Evolutionary conservation across 2,329 filamentous ascomycete genomes (phyloP).

Genomic region (Fragosphaeria purpurea): DNA sequence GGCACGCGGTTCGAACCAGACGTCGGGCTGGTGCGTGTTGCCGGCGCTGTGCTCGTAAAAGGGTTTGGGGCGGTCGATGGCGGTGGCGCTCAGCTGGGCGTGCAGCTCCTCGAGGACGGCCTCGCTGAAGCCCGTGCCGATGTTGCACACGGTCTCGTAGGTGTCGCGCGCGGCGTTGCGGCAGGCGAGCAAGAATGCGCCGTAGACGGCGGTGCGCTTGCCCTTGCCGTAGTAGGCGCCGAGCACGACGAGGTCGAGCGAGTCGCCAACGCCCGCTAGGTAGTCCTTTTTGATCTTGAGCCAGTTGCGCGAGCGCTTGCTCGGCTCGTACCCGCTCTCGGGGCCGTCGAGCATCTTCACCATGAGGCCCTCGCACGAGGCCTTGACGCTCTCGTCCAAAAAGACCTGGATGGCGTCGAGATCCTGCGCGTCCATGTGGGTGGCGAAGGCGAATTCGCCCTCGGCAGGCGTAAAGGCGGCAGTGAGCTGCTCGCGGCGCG

Average conservation of each 20-base stretch:
- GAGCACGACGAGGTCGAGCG: conserved; percentile 88
- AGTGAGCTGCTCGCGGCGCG: conserved; percentile 67
- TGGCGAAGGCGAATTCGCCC: conserved; percentile 86
- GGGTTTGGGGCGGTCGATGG: conserved; percentile 85
- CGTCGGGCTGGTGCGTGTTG: conserved; percentile 88
- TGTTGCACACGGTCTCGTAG: conserved; percentile 97
- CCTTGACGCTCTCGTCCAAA: conserved; percentile 89
- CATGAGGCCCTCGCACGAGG: conserved; percentile 95
- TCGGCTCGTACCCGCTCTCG: conserved; percentile 92
- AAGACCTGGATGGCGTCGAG: conserved; percentile 89
- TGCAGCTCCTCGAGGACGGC: conserved; percentile 85
- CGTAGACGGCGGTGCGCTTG: conserved; percentile 92
- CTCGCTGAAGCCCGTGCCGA: conserved; percentile 94
- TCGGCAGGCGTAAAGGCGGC: conserved; percentile 66
- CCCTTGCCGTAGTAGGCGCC: conserved; percentile 91
- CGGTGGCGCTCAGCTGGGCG: conserved; percentile 59
- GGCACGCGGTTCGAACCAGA: conserved; percentile 91
- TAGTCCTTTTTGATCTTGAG: conserved; percentile 99
- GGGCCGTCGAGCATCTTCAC: conserved; percentile 96
- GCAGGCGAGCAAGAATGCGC: conserved; percentile 89
- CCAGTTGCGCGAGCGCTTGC: conserved; percentile 94
- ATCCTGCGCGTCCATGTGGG: conserved; percentile 75
- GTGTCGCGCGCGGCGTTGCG: conserved; percentile 72
- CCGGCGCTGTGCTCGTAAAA: conserved; percentile 83
- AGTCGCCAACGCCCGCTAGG: conserved; percentile 85